phyloP scores from a whole-genome alignment of 371 early-diverging fungal species.

The Batkoa obscura region DNA sequence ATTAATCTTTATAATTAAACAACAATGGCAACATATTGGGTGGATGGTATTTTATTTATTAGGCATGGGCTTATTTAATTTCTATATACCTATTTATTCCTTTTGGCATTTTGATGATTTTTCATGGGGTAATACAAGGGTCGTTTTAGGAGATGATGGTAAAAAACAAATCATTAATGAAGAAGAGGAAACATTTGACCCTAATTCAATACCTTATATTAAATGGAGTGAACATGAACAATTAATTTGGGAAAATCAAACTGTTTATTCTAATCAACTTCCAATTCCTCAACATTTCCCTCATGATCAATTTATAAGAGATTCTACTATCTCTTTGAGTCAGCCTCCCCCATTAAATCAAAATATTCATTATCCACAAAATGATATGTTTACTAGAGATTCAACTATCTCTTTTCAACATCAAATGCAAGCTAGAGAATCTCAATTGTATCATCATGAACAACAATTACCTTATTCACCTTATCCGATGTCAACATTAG shows the following conservation, averaged over 20 bases:
- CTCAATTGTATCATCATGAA: background rate
- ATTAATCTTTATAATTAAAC: slow-evolving; percentile 24
- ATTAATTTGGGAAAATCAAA: slow-evolving; percentile 20
- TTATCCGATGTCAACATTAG: background rate
- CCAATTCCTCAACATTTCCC: background rate
- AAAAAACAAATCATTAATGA: slow-evolving; percentile 28
- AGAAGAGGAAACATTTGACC: slow-evolving; percentile 51
- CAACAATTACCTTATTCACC: background rate
- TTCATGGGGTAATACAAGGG: slow-evolving; percentile 67
- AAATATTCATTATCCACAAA: background rate
- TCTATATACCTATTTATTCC: slow-evolving; percentile 49
- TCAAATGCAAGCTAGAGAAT: background rate
- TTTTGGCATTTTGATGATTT: slow-evolving; percentile 90
- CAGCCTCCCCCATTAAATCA: background rate
- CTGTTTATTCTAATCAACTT: slow-evolving; percentile 4
- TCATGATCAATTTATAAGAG: background rate
- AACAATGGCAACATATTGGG: slow-evolving; percentile 40
- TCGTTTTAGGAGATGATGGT: slow-evolving; percentile 39
- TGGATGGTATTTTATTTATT: slow-evolving; percentile 71
- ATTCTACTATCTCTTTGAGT: background rate
- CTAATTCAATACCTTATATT: slow-evolving; percentile 32
- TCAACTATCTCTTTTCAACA: background rate
- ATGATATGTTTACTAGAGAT: background rate
- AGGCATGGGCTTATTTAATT: slow-evolving; percentile 44
- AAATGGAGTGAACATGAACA: slow-evolving; percentile 47